Conservation (phyloP, 78 protist genomes). For the Chrysochromulina tobinii region DNA sequence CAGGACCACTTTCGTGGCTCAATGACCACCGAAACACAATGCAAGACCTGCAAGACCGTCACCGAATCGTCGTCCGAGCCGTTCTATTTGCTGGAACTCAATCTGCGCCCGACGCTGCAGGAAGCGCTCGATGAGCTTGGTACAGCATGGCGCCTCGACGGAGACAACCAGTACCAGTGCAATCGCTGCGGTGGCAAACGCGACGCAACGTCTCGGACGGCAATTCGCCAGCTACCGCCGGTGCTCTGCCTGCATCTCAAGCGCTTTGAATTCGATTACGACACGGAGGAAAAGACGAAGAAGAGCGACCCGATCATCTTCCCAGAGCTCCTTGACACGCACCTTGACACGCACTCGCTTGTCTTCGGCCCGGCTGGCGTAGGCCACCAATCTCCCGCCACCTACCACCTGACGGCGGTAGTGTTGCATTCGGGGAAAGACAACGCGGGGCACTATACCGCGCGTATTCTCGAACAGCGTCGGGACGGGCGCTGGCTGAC, state of each 20-base stretch:
- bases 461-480: no score
- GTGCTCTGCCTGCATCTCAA: background rate
- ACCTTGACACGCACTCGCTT: no score
- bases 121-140: no score
- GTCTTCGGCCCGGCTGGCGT: no score
- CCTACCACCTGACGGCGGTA: no score
- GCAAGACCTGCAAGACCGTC: background rate
- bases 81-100: background rate
- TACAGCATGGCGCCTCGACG: no score
- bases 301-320: background rate
- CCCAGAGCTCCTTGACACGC: background rate
- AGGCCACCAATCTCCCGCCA: background rate
- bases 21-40: background rate
- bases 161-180: no score
- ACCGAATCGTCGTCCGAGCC: background rate
- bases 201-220: background rate
- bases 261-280: background rate
- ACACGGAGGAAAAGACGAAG: background rate
- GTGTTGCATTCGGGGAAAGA: no score
- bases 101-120: no score
- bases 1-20: background rate
- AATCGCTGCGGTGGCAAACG: background rate
- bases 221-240: background rate
- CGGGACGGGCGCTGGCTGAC: no score
- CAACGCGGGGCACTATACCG: no score